These are phyloP conservation scores for Thymus quinquecostatus DNA, from an alignment of 257 asterid genomes.

Conservation along the genomic window DNA sequence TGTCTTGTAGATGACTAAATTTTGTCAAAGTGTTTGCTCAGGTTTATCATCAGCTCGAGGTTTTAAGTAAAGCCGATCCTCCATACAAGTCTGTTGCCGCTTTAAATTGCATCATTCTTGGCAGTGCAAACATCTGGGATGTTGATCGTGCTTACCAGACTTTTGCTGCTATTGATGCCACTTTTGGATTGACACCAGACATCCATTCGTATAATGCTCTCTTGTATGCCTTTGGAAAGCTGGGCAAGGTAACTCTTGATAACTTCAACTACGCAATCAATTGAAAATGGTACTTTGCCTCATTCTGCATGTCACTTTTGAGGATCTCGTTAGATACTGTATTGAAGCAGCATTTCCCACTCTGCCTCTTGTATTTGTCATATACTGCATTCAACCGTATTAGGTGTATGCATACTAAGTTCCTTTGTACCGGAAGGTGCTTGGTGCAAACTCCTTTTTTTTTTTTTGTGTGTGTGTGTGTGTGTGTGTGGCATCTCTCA, in stretches of 20 bases:
- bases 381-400: not conserved
- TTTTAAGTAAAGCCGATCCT: conserved; percentile 60
- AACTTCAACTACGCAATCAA: conserved; percentile 11
- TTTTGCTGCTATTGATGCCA: conserved; percentile 58
- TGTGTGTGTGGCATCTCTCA: conserved; percentile 8
- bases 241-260: conserved; percentile 58
- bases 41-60: conserved; percentile 96
- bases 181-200: conserved; percentile 70
- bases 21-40: conserved; percentile 43
- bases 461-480: too few relatives aligned
- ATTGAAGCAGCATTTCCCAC: conserved; percentile 9
- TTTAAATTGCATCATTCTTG: conserved; percentile 74
- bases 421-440: not conserved
- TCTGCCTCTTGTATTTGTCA: conserved; percentile 8
- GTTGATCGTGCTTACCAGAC: conserved; percentile 89
- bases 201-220: conserved; percentile 82
- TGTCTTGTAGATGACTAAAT: conserved; percentile 31
- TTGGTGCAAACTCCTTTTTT: not conserved
- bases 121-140: conserved; percentile 93
- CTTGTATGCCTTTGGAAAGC: conserved; percentile 75
- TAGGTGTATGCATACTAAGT: not conserved
- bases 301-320: conserved; percentile 5
- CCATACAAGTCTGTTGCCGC: conserved; percentile 86
- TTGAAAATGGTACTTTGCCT: not conserved
- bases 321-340: conserved; percentile 4